Conservation (phyloP, 371 early-diverging fungal species). For the Syncephalastrum sp. region DNA sequence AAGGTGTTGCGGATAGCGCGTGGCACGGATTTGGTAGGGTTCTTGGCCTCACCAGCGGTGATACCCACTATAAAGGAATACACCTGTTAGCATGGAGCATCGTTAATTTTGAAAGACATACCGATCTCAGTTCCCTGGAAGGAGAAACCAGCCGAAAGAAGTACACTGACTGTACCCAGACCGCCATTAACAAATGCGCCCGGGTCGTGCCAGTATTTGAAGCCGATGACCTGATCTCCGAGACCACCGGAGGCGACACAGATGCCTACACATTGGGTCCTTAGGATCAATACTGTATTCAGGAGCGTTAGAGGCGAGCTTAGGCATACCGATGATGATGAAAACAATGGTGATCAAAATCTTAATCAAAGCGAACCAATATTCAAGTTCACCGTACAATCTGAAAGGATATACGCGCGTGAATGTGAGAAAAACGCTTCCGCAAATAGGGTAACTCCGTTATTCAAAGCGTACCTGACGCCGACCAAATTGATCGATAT, state of each 20-base stretch:
- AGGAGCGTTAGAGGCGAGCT: too few species aligned
- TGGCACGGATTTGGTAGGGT: constrained; percentile 67
- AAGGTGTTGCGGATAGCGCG: constrained; percentile 67
- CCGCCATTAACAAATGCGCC: constrained; percentile 78
- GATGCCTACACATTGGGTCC: constrained; percentile 22
- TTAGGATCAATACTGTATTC: too few species aligned
- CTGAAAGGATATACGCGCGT: constrained; percentile 4
- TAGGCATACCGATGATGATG: constrained; percentile 40
- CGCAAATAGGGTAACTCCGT: neutral
- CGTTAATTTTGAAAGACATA: constrained; percentile 10
- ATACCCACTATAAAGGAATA: constrained; percentile 44
- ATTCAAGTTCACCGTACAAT: constrained; percentile 70
- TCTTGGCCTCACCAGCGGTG: constrained; percentile 63
- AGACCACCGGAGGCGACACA: constrained; percentile 66
- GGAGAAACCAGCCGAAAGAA: constrained; percentile 78
- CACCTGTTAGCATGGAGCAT: constrained; percentile 12
- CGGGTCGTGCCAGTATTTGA: constrained; percentile 67
- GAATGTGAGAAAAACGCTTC: too few species aligned
- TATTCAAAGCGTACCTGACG: constrained; percentile 12
- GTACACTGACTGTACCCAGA: constrained; percentile 65
- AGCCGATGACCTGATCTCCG: constrained; percentile 60
- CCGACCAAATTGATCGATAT: constrained; percentile 16
- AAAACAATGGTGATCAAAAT: constrained; percentile 69
- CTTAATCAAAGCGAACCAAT: constrained; percentile 72
- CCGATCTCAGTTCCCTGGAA: constrained; percentile 83